phyloP scores from a whole-genome alignment of 1,284 basidiomycete species.

The Kwoniella shivajii region DNA sequence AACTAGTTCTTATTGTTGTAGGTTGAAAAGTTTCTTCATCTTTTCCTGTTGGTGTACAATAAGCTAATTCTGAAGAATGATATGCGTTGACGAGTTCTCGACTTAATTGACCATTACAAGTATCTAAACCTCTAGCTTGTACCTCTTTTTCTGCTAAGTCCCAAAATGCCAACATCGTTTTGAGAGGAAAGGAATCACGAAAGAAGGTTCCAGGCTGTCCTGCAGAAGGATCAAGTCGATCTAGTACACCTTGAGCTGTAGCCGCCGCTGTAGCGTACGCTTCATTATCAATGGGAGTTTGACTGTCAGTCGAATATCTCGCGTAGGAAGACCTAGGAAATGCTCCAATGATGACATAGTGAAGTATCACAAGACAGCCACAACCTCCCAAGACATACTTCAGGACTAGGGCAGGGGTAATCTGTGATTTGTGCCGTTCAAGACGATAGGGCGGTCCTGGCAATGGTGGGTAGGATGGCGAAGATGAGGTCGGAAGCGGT shows the following conservation, averaged over 20 bases:
- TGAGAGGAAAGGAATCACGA: constrained; percentile 40
- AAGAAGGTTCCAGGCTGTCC: constrained; percentile 37
- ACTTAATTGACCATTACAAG: constrained; percentile 41
- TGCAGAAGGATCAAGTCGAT: constrained; percentile 21
- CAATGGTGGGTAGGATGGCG: constrained; percentile 3
- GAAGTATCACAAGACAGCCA: constrained; percentile 20
- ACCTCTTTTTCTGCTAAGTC: constrained; percentile 45
- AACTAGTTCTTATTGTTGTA: constrained; percentile 2
- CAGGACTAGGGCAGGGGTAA: constrained; percentile 11
- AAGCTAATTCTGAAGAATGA: constrained; percentile 21
- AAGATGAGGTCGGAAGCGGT: constrained; percentile 14
- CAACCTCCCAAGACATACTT: constrained; percentile 18
- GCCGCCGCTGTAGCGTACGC: constrained; percentile 5
- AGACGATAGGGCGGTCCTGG: constrained; percentile 11
- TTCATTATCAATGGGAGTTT: neutral
- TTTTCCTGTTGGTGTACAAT: constrained; percentile 23
- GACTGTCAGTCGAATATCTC: constrained; percentile 3
- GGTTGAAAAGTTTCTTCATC: neutral
- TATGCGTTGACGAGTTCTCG: constrained; percentile 36
- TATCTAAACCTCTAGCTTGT: constrained; percentile 31
- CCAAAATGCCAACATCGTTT: constrained; percentile 38
- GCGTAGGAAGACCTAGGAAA: constrained; percentile 20
- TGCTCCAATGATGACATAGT: constrained; percentile 30
- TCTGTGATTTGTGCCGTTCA: constrained; percentile 4
- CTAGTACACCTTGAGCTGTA: constrained; percentile 13